Evolutionary conservation across 1,139 yeast genomes (phyloP), one percentile per base, ranked within the genome.

Genomic region (Hansenula sp.): DNA sequence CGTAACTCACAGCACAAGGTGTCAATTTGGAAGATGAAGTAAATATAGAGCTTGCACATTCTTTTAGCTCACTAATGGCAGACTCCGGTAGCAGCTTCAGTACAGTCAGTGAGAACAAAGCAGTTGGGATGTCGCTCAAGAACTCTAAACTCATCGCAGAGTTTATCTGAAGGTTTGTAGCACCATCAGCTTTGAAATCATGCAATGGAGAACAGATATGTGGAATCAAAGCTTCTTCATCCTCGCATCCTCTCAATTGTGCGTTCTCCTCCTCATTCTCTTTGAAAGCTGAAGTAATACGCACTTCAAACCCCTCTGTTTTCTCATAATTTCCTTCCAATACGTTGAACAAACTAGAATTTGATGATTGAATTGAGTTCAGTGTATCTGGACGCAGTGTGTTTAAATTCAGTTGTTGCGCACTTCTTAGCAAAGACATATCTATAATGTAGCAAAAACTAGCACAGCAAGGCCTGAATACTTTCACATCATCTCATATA

Each of bases 11-110:
- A 4, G 42, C 28, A 15, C 39, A 28, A 3, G 56, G 53, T 0
- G 58, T 46, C 11, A 55, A 43, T 27, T 48, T 44, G 0, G 59
- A 55, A 1, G 60, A 54, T 4, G 40, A 40, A 1, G 58, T 50
- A 32, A 44, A 51, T 13, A 46, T 47, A 7, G 52, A 33, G 33
- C 17, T 30, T 5, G 33, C 29, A 33, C 19, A 27, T 7, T 17
- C 32, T 16, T n/a, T 36, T 2, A 24, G 16, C 9, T 29, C 27
- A 3, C 32, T 24, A 15, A 16, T 33, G 5, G 25, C 5, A 17
- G 44, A 16, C 17, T 44, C 50, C 17, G 49, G 18, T 4, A 48
- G 30, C 16, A 51, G 16, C 19, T 41, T 46, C 17, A 40, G 18
- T 8, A 41, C 33, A 2, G 53, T 50, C 32, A 44, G 38, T 3